phyloP scores from a whole-genome alignment of 805 yeast genomes.

The Yarrowia divulgata region DNA sequence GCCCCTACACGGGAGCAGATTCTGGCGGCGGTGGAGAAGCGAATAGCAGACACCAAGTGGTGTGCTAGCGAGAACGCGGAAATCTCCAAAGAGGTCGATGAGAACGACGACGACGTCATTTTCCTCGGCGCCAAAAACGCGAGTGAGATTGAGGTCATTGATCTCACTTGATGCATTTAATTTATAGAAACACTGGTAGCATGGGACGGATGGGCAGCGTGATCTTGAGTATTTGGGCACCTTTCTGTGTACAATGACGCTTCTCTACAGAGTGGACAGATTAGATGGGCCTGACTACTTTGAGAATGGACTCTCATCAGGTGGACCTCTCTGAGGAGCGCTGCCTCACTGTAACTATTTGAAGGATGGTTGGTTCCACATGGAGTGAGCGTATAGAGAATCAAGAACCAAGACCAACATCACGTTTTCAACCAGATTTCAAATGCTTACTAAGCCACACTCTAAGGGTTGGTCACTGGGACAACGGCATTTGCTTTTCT shows the following conservation, averaged over 20 bases:
- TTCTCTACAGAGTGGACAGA: too few species aligned
- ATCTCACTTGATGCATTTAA: slow-evolving; percentile 2
- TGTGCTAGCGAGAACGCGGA: slow-evolving; percentile 42
- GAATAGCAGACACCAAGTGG: slow-evolving; percentile 50
- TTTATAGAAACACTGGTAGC: background rate
- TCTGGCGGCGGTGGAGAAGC: slow-evolving; percentile 67
- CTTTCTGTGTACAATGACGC: too few species aligned
- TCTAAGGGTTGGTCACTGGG: background rate
- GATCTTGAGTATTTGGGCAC: too few species aligned
- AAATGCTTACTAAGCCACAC: background rate
- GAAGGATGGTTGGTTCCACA: too few species aligned
- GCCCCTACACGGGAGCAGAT: slow-evolving; percentile 55
- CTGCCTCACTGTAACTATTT: too few species aligned
- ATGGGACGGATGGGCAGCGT: too few species aligned
- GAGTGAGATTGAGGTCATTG: slow-evolving; percentile 20
- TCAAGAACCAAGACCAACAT: too few species aligned
- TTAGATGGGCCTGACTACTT: too few species aligned
- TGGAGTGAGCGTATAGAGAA: too few species aligned
- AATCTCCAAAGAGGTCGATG: slow-evolving; percentile 37
- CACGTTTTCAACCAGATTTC: too few species aligned
- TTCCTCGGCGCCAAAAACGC: background rate
- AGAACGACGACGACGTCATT: slow-evolving; percentile 30
- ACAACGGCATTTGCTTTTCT: slow-evolving; percentile 1
- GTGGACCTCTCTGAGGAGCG: too few species aligned
- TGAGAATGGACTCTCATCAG: too few species aligned